Evolutionary conservation across 768 basidiomycete species (phyloP), one percentile per base, ranked within the genome.

Genomic region (Agaricus blazei): DNA sequence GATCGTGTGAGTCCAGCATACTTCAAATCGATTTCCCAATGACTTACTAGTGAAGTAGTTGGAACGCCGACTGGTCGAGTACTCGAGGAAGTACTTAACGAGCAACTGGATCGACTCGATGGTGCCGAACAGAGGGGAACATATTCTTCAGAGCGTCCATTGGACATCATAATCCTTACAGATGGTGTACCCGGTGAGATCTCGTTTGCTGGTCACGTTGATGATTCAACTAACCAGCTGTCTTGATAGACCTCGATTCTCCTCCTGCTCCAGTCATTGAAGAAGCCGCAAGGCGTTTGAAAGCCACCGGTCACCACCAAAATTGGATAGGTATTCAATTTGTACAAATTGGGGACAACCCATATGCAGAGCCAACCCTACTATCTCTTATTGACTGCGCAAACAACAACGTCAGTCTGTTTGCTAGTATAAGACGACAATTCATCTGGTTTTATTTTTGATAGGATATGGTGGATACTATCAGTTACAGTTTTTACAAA

Each of bases 121-220:
- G 12, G 3, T 6, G 60, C 64, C 2, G 51, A 61, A 29, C 41
- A 57, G 27, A 51, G 51, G 1, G 9, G 48, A 0, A 54, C 54
- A 38, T 72, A 70, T 56, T 48, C 47, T 3, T 51, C 59, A 23
- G 64, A 69, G 23, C 58, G 57, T 29, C 70, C 69, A 1, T 52
- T 70, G 19, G 67, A 72, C 57, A 68, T 72, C 43, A 66, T 72
- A 23, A 62, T 72, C 26, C 56, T 72, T 9, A 72, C 70, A 9
- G 69, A 72, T 49, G 69, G 70, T 14, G 59, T 62, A 1, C 68
- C 70, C 23, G 56, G 69, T 70, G 54, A 12, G 4, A 61, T 60
- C 26, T 12, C 15, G 24, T 27, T 37, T 43, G 29, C n/a, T 27
- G n/a, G 12, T 34, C 15, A 27, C 31, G 5, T 36, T 15, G 23